Evolutionary conservation across 164 flowering plant species (phyloP).

Genomic region (Vitis amurensis): DNA sequence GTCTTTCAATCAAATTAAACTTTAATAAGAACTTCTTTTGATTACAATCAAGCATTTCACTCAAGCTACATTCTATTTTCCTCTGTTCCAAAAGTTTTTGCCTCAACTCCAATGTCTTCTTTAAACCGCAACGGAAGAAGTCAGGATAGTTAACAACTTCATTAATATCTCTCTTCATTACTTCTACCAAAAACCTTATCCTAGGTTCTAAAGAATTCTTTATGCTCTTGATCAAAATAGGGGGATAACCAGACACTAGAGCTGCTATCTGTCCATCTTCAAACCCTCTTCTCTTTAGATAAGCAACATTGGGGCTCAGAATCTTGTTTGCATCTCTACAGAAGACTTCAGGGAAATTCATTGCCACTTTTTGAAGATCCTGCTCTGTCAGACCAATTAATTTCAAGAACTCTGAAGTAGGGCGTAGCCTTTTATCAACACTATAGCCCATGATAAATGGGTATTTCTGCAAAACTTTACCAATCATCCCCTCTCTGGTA

Average conservation of each 20-base stretch:
- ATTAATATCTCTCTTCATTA: conserved; percentile 71
- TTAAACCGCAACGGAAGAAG: conserved; percentile 76
- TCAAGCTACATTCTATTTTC: conserved; percentile 63
- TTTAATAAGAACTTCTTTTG: conserved; percentile 65
- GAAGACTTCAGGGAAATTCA: conserved; percentile 71
- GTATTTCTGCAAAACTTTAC: conserved; percentile 66
- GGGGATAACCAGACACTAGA: conserved; percentile 80
- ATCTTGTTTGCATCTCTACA: conserved; percentile 83
- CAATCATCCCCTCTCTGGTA: conserved; percentile 69
- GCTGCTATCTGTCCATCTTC: conserved; percentile 54
- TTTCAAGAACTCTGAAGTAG: conserved; percentile 72
- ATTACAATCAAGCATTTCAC: conserved; percentile 84
- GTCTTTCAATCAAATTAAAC: conserved; percentile 41
- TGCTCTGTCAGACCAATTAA: conserved; percentile 60
- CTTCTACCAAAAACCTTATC: conserved; percentile 70
- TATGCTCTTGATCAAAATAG: conserved; percentile 80
- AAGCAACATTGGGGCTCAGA: conserved; percentile 61
- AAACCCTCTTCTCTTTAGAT: conserved; percentile 63
- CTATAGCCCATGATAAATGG: conserved; percentile 92
- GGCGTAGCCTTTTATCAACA: conserved; percentile 77
- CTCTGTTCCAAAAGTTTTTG: conserved; percentile 62
- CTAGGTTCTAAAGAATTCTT: conserved; percentile 83
- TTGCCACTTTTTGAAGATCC: conserved; percentile 60
- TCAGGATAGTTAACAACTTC: conserved; percentile 82
- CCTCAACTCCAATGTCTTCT: conserved; percentile 77